These are phyloP conservation scores for Bipolaris gigantea DNA, from an alignment of 2,329 filamentous ascomycete species.

Conservation along the genomic window DNA sequence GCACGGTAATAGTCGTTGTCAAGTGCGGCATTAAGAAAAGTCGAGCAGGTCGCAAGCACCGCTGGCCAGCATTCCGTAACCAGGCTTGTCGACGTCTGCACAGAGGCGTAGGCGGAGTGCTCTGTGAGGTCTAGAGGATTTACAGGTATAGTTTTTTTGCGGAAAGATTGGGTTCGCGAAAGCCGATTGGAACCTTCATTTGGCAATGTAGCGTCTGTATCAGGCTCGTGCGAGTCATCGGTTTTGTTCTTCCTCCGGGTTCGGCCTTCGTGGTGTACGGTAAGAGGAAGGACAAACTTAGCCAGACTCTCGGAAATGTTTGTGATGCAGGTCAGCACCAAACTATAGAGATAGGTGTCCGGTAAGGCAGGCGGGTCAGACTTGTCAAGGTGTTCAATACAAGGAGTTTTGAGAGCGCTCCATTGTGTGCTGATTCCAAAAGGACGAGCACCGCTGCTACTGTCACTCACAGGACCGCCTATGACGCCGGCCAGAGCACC, in stretches of 20 bases:
- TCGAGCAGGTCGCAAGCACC: slow-evolving; percentile 90
- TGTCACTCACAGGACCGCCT: slow-evolving; percentile 63
- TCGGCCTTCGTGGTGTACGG: slow-evolving; percentile 72
- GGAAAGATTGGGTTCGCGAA: slow-evolving; percentile 68
- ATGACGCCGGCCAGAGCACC: slow-evolving; percentile 88
- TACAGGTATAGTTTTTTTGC: slow-evolving; percentile 74
- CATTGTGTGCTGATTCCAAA: slow-evolving; percentile 86
- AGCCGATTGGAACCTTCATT: slow-evolving; percentile 34
- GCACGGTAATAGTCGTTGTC: slow-evolving; percentile 94
- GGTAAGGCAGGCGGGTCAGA: slow-evolving; percentile 78
- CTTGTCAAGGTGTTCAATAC: slow-evolving; percentile 94
- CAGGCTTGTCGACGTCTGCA: slow-evolving; percentile 77
- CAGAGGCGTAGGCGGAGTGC: slow-evolving; percentile 69
- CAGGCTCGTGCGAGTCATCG: slow-evolving; percentile 30
- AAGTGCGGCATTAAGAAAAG: slow-evolving; percentile 87
- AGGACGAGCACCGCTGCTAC: slow-evolving; percentile 63
- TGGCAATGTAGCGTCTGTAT: slow-evolving; percentile 31
- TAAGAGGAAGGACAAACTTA: slow-evolving; percentile 89
- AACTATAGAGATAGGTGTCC: slow-evolving; percentile 90
- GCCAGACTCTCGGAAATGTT: slow-evolving; percentile 89
- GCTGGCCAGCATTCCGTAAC: slow-evolving; percentile 96
- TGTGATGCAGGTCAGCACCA: slow-evolving; percentile 86
- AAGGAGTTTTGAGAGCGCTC: slow-evolving; percentile 84
- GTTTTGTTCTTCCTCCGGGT: slow-evolving; percentile 48
- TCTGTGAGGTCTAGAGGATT: slow-evolving; percentile 79